Conservation (phyloP, 1,284 basidiomycete genomes). For the Ganoderma resinaceum region DNA sequence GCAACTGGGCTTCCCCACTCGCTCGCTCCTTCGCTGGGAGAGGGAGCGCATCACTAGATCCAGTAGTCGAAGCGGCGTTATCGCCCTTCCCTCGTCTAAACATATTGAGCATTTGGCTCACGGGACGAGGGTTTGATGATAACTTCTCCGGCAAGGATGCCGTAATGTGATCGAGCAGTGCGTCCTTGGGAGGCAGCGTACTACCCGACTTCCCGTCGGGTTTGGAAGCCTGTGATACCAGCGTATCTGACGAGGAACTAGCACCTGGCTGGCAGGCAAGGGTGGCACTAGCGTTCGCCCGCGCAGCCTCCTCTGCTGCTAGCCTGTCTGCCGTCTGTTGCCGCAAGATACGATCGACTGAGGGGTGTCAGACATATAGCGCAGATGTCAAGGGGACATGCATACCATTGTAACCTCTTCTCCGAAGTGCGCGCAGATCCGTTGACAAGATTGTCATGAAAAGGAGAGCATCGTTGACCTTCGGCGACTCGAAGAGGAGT, state of each 20-base stretch:
- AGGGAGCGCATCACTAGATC: constrained; percentile 18
- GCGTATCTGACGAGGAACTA: constrained; percentile 21
- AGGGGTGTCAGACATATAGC: not conserved
- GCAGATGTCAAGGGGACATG: constrained; percentile 3
- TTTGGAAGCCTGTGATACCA: constrained; percentile 18
- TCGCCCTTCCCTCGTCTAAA: constrained; percentile 16
- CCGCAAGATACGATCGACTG: constrained; percentile 91
- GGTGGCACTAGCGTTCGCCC: constrained; percentile 25
- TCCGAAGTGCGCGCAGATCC: constrained; percentile 82
- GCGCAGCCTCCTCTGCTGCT: constrained; percentile 58
- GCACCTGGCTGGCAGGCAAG: constrained; percentile 13
- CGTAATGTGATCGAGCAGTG: constrained; percentile 1
- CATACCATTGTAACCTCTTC: constrained; percentile 85
- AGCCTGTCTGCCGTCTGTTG: constrained; percentile 82
- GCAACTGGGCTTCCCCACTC: constrained; percentile 39
- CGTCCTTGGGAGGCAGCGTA: constrained; percentile 8
- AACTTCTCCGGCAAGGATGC: not conserved
- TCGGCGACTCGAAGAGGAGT: constrained; percentile 75
- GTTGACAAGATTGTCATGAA: constrained; percentile 96
- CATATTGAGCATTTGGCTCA: constrained; percentile 21
- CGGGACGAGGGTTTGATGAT: constrained; percentile 17
- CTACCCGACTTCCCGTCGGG: constrained; percentile 11
- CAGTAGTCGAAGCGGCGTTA: not conserved
- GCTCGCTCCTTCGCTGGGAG: constrained; percentile 31
- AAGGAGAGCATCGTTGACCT: constrained; percentile 84